A percentile compares a stretch with the other conserved stretches of the same genome.
Conservation (phyloP, 331 rosid genomes). For the Rhamnella rubrinervis region DNA sequence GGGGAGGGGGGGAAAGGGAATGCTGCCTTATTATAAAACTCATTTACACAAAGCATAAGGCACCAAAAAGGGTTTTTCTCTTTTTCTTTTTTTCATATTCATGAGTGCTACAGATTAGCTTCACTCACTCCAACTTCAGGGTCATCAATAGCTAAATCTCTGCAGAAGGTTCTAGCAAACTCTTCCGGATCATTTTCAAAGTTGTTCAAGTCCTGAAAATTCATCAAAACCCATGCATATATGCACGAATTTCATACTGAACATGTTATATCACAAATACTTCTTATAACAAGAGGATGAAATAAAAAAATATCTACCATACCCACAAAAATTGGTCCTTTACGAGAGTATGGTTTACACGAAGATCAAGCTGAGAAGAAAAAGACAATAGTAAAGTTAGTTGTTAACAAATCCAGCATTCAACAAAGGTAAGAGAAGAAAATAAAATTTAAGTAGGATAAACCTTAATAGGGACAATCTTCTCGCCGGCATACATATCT, state of each 20-base stretch:
- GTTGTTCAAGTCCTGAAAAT: constrained; percentile 66
- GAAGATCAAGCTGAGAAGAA: constrained; percentile 76
- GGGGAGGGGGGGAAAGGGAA: neutral
- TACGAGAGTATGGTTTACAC: constrained; percentile 77
- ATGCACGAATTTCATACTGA: neutral
- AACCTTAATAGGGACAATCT: constrained; percentile 87
- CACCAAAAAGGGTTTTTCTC: neutral
- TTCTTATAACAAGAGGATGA: neutral
- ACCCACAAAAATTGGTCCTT: constrained; percentile 98
- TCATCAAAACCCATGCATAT: constrained; percentile 13
- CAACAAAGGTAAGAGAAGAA: neutral
- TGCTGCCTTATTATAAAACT: neutral
- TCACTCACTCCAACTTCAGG: constrained; percentile 95
- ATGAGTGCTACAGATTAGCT: neutral
- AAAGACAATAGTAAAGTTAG: neutral
- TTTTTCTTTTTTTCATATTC: no score
- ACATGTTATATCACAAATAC: neutral
- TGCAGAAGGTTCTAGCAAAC: constrained; percentile 77
- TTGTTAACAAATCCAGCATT: neutral
- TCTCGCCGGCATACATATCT: constrained; percentile 88
- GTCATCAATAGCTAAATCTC: constrained; percentile 81
- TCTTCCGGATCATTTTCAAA: constrained; percentile 98
- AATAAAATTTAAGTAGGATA: neutral
- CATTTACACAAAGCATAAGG: neutral
- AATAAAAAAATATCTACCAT: constrained; percentile 29